Conservation (phyloP, 1,284 basidiomycete genomes). For the Calocybe gambosa region DNA sequence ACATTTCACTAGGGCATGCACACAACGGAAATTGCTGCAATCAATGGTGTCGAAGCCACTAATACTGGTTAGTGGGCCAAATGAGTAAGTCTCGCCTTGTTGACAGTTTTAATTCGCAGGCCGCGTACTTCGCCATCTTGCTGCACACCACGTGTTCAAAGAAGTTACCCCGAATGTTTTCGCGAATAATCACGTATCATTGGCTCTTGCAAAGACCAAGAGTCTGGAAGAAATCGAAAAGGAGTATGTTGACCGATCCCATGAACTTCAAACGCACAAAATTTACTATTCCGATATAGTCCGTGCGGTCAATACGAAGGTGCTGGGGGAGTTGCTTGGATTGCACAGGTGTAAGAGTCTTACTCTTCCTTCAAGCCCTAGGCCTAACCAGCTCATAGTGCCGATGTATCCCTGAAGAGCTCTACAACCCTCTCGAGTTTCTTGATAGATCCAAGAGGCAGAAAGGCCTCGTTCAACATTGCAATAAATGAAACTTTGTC, state of each 20-base stretch:
- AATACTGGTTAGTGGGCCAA: constrained; percentile 12
- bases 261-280: background rate
- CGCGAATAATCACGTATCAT: constrained; percentile 29
- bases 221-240: constrained; percentile 20
- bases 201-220: constrained; percentile 24
- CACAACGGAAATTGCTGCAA: constrained; percentile 17
- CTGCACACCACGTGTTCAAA: constrained; percentile 23
- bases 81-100: background rate
- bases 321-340: constrained; percentile 14
- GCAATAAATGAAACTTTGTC: constrained; percentile 11
- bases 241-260: constrained; percentile 13
- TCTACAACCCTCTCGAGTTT: constrained; percentile 14
- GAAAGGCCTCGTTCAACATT: constrained; percentile 16
- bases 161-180: constrained; percentile 29
- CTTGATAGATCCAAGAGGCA: constrained; percentile 12
- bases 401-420: constrained; percentile 20
- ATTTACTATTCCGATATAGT: constrained; percentile 9
- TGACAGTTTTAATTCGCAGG: background rate
- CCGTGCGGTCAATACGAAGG: constrained; percentile 15
- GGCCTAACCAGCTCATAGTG: constrained; percentile 11
- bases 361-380: background rate
- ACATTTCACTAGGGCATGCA: constrained; percentile 19
- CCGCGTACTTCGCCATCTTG: constrained; percentile 11
- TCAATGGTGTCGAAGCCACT: constrained; percentile 16
- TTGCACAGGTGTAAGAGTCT: constrained; percentile 18